Evolutionary conservation across 2,329 filamentous ascomycete genomes (phyloP).

Genomic region (Xylariaceae sp.): DNA sequence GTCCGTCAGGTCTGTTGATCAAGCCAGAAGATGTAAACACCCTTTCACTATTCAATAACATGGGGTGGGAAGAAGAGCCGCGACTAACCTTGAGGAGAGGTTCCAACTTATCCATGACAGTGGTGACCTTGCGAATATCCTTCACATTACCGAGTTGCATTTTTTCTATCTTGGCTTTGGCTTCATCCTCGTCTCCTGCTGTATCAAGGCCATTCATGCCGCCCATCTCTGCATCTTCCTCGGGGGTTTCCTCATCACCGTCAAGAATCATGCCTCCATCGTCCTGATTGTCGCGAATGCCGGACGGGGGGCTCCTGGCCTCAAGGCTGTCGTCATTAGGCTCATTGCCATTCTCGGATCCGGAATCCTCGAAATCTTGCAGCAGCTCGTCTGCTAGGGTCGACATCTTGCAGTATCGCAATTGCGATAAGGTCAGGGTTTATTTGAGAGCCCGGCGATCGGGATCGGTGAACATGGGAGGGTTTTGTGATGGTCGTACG

Average conservation of each 20-base stretch:
- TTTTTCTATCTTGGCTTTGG: conserved; percentile 76
- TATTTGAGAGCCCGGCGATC: no score
- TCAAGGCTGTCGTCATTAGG: conserved; percentile 45
- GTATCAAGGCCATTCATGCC: conserved; percentile 40
- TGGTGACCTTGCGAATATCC: conserved; percentile 76
- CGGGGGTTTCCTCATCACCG: conserved; percentile 53
- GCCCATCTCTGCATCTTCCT: conserved; percentile 56
- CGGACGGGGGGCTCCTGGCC: conserved; percentile 36
- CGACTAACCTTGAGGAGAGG: conserved; percentile 76
- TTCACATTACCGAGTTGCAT: conserved; percentile 70
- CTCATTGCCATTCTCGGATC: conserved; percentile 67
- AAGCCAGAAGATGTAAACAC: conserved; percentile 60
- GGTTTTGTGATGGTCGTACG: no score
- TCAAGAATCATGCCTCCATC: conserved; percentile 54
- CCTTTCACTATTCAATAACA: conserved; percentile 25
- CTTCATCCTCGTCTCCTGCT: conserved; percentile 56
- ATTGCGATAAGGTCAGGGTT: no score
- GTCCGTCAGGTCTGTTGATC: conserved; percentile 65
- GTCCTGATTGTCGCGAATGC: conserved; percentile 29
- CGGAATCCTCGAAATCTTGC: conserved; percentile 85
- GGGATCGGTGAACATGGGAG: no score
- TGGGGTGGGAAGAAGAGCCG: conserved; percentile 12
- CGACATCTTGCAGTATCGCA: conserved; percentile 57
- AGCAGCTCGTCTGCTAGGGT: conserved; percentile 89
- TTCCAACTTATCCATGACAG: conserved; percentile 75